These are phyloP conservation scores for Arthrinium puccinioides DNA, from an alignment of 2,329 filamentous ascomycete species.

Conservation along the genomic window DNA sequence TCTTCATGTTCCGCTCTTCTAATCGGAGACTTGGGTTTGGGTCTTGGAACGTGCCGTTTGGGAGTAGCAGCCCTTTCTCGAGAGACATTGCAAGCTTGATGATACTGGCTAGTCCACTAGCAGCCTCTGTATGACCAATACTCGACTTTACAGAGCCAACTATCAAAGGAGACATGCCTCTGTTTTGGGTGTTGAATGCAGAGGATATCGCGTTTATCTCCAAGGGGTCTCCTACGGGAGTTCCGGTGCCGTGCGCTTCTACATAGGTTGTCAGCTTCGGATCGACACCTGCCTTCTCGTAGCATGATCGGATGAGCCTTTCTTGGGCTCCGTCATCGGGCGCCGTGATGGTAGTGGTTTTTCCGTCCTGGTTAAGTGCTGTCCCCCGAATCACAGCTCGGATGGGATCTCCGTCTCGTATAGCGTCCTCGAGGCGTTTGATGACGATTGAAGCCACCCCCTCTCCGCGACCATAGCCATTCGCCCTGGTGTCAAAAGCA, in stretches of 20 bases:
- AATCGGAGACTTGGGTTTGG: slow-evolving; percentile 10
- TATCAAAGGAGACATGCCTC: neutral
- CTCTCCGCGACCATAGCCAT: slow-evolving; percentile 41
- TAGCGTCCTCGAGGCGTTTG: slow-evolving; percentile 33
- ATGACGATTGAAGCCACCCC: slow-evolving; percentile 33
- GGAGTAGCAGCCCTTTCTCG: slow-evolving; percentile 9
- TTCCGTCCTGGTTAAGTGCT: slow-evolving; percentile 7
- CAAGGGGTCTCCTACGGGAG: slow-evolving; percentile 1
- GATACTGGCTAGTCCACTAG: slow-evolving; percentile 10
- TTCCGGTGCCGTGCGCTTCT: slow-evolving; percentile 7
- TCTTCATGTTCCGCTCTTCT: slow-evolving; percentile 1
- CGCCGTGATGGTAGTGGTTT: slow-evolving; percentile 5
- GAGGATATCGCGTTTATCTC: neutral
- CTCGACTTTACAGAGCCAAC: slow-evolving; percentile 14
- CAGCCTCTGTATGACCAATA: slow-evolving; percentile 13
- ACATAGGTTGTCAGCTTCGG: slow-evolving; percentile 4
- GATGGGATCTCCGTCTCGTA: slow-evolving; percentile 31
- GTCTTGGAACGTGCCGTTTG: slow-evolving; percentile 1
- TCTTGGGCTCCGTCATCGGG: slow-evolving; percentile 2
- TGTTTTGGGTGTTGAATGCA: neutral
- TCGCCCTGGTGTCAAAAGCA: slow-evolving; percentile 29
- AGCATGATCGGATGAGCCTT: slow-evolving; percentile 1
- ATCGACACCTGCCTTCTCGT: slow-evolving; percentile 4
- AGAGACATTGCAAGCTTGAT: slow-evolving; percentile 12
- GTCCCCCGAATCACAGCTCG: slow-evolving; percentile 6